phyloP scores from a whole-genome alignment of 225 moss, liverwort and hornwort genomes.

The Straminergon stramineum region DNA sequence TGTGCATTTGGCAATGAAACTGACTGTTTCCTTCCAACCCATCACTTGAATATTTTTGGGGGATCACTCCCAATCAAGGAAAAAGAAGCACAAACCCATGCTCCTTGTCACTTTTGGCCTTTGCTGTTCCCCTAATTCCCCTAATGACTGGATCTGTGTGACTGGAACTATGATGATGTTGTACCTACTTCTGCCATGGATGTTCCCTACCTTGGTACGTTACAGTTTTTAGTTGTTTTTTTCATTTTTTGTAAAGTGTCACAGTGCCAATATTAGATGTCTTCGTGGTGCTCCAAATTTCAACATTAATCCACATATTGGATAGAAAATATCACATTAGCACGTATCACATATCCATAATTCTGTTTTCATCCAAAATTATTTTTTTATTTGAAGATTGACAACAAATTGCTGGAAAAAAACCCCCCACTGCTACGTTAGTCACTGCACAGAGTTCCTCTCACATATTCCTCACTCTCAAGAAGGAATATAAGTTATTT shows the following conservation, averaged over 20 bases:
- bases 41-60: no score
- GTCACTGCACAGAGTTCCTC: not conserved
- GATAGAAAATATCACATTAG: no score
- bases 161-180: not conserved
- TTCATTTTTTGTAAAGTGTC: no score
- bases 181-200: not conserved
- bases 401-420: no score
- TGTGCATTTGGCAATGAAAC: not conserved
- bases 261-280: no score
- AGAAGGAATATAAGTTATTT: not conserved
- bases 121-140: not conserved
- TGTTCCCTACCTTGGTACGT: not conserved
- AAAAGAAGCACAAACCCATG: not conserved
- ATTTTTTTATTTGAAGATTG: no score
- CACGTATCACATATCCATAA: no score
- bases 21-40: not conserved
- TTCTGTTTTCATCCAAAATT: no score
- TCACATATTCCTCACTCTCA: not conserved
- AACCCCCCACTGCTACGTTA: no score
- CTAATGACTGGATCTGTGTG: not conserved
- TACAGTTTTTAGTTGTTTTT: no score
- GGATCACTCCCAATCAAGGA: not conserved
- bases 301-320: no score
- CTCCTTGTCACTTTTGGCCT: not conserved
- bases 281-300: no score